phyloP scores from a whole-genome alignment of 371 early-diverging fungal species.

The Rhizopus delemar region DNA sequence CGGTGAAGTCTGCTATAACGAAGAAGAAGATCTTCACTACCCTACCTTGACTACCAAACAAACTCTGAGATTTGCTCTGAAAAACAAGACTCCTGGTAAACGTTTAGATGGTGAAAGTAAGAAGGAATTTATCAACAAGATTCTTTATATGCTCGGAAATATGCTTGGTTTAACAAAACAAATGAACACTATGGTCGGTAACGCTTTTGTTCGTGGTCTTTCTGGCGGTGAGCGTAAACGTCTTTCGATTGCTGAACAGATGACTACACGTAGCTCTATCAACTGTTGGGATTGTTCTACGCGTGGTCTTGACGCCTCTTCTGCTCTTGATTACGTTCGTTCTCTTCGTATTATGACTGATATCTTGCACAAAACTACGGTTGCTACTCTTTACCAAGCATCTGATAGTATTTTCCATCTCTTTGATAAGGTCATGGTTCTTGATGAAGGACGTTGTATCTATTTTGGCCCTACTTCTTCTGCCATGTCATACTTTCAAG shows the following conservation, averaged over 20 bases:
- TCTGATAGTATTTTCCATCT: constrained; percentile 65
- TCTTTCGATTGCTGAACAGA: constrained; percentile 73
- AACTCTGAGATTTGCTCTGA: constrained; percentile 56
- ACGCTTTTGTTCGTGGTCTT: constrained; percentile 69
- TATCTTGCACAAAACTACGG: constrained; percentile 57
- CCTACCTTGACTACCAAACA: constrained; percentile 57
- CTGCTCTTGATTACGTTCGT: constrained; percentile 69
- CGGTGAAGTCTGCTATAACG: constrained; percentile 56
- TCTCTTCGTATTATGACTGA: constrained; percentile 61
- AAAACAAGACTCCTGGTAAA: constrained; percentile 55
- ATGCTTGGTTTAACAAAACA: constrained; percentile 62
- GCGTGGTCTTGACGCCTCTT: constrained; percentile 84
- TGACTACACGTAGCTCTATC: constrained; percentile 65
- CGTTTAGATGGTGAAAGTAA: constrained; percentile 39
- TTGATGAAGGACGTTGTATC: constrained; percentile 64
- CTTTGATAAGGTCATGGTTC: constrained; percentile 67
- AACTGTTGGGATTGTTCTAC: constrained; percentile 78
- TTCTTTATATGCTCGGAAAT: constrained; percentile 49
- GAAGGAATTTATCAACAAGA: constrained; percentile 32
- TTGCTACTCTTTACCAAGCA: constrained; percentile 65
- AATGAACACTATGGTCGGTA: constrained; percentile 72
- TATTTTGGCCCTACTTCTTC: constrained; percentile 61
- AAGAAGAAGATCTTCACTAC: constrained; percentile 60
- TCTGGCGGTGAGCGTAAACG: constrained; percentile 80
- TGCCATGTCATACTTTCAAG: constrained; percentile 56